phyloP scores from a whole-genome alignment of 2,329 filamentous ascomycete species.

The Fusarium sp. region DNA sequence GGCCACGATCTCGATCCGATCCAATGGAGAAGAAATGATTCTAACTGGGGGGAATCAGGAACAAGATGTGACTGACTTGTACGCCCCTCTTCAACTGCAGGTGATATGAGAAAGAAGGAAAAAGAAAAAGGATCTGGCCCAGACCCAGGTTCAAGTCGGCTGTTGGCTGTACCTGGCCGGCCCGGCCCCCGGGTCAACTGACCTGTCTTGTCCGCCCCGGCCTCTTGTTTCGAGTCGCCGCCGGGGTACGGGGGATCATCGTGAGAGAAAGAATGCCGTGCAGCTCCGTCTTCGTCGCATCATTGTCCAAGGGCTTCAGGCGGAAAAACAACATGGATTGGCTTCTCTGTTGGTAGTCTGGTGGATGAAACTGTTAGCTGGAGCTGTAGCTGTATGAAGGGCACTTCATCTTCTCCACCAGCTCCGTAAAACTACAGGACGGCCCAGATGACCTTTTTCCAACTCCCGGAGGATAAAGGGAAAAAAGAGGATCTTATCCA shows the following conservation, averaged over 20 bases:
- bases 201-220: not conserved
- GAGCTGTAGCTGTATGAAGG: not conserved
- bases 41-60: not conserved
- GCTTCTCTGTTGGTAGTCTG: not conserved
- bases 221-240: not conserved
- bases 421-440: not conserved
- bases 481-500: conserved; percentile 4
- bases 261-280: not conserved
- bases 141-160: conserved; percentile 20
- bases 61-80: not conserved
- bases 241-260: not conserved
- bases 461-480: not conserved
- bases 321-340: not conserved
- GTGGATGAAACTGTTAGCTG: not conserved
- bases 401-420: not conserved
- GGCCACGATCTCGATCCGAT: not conserved
- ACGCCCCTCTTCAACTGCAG: conserved; percentile 9
- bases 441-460: not conserved
- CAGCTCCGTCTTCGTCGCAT: not conserved
- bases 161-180: conserved; percentile 26
- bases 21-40: not conserved
- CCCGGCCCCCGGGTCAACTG: conserved; percentile 22
- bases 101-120: conserved; percentile 4
- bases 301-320: not conserved
- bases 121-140: conserved; percentile 25